Evolutionary conservation across 2,329 filamentous ascomycete genomes (phyloP), one percentile per base, ranked within the genome.

Genomic region (Colletotrichum kahawae): DNA sequence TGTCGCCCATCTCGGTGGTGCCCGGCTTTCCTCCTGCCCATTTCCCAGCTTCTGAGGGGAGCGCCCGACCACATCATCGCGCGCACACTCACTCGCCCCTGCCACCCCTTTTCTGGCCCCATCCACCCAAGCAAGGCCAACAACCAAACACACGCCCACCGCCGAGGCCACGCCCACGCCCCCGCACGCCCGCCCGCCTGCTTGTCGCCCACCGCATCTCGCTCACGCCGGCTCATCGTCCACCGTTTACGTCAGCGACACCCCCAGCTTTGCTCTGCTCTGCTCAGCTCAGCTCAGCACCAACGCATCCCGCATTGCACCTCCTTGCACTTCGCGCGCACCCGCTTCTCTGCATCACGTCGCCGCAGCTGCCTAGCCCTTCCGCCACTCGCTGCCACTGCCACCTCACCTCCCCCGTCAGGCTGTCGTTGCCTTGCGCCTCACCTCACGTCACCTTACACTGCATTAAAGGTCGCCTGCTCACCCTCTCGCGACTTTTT

Each of bases 181-280:
- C 31, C 56, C 68, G 64, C 72, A 64, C 59, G 72, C 69, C 56
- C 66, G 43, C 31, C 21, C 60, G 34, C 33, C 34, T n/a, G 16
- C 60, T 64, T 64, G 60, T 64, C 59, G 64, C 72, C 66, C 65
- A 67, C 56, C 69, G 71, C 71, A 48, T 48, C 38, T 48, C 38
- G 38, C 38, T 65, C 57, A 64, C 71, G 59, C 70, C 54, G 34
- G 18, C 72, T 59, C 70, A 62, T 65, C 51, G 31, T 21, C 65
- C 76, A 77, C 67, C 66, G 54, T 77, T 77, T 76, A 77, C 76
- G 76, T 77, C 74, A 77, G 76, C 76, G 54, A 67, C 56, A 12
- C 16, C 71, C 65, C 60, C 48, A 31, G 29, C 24, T 67, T 31
- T 34, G 29, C 59, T 65, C 54, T 64, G 21, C 21, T 21, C 21